Base-by-base conservation (phyloP, 345 rosid genomes). In the Rubroshorea leprosula region DNA sequence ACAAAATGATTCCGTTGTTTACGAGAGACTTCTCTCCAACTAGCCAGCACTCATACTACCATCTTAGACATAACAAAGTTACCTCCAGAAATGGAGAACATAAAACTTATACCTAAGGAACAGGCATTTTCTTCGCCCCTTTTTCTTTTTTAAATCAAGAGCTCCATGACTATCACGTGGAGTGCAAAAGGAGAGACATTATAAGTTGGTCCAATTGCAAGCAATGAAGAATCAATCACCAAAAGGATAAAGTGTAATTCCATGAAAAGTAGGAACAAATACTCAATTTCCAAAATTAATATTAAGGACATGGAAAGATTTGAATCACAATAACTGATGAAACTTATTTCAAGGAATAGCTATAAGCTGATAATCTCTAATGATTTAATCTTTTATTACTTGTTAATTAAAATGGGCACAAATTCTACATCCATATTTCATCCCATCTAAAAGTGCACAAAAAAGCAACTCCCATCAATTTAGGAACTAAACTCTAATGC, bases 1-100 rank as follows among this genome's bases (percentile, higher is more conserved):
- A 52, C 51, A 54, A 62, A 62, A 48, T 45, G 49, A 16, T 25
- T 53, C 51, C 53, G 19, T 9, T 18, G 50, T 62, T 62, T 62
- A 16, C 29, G 17, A 62, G 59, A 45, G 20, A 45, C 44, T 43
- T 22, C 59, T 53, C 11, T 62, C 58, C 41, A 54, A 45, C 27
- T 44, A 53, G 29, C 58, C 20, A 62, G 18, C 25, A 53, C 15
- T 16, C 27, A 20, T 45, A 62, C 19, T 23, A 18, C 66, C 9
- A 16, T 43, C 41, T 62, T 62, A 29, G 20, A 51, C 66, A 62
- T 62, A 18, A 15, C 15, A 62, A 50, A n/a, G n/a, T n/a, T n/a
- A n/a, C n/a, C n/a, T n/a, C n/a, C n/a, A n/a, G n/a, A 18, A 51
- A 41, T 17, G 43, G 2, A 43, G 23, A 41, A 53, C 26, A 43